Evolutionary conservation across 768 basidiomycete genomes (phyloP).

Genomic region (Mrakia gelida): DNA sequence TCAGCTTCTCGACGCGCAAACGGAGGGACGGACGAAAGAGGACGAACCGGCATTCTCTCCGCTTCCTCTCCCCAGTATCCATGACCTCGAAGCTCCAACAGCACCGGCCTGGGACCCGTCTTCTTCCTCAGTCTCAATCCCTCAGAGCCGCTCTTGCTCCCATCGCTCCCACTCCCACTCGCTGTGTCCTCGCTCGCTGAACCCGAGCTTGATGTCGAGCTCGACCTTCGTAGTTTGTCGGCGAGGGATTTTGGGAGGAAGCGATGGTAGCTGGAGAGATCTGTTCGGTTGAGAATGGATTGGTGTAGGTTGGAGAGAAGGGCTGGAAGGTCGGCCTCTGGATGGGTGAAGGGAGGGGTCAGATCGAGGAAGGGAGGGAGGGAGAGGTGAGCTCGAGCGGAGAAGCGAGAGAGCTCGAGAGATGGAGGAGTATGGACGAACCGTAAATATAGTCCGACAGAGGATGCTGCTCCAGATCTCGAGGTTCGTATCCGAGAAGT

Average conservation of each 20-base stretch:
- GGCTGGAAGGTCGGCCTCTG: constrained; percentile 34
- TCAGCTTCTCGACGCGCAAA: background rate
- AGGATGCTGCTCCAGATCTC: constrained; percentile 65
- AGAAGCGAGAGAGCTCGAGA: background rate
- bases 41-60: constrained; percentile 27
- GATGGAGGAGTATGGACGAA: constrained; percentile 39
- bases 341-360: constrained; percentile 34
- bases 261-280: constrained; percentile 59
- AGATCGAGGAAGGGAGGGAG: too few species aligned
- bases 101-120: constrained; percentile 3
- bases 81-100: constrained; percentile 32
- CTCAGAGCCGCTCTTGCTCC: background rate
- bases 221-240: background rate
- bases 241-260: constrained; percentile 46
- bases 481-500: constrained; percentile 70
- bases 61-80: constrained; percentile 33
- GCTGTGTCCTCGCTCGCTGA: background rate
- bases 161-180: constrained; percentile 39
- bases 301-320: constrained; percentile 50
- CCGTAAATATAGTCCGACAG: constrained; percentile 63
- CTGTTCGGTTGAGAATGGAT: constrained; percentile 44
- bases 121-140: background rate
- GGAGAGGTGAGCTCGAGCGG: background rate
- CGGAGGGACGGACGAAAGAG: too few species aligned
- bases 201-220: constrained; percentile 34